phyloP scores from a whole-genome alignment of 805 yeast species.

The Saccharomycopsis lassenensis region DNA sequence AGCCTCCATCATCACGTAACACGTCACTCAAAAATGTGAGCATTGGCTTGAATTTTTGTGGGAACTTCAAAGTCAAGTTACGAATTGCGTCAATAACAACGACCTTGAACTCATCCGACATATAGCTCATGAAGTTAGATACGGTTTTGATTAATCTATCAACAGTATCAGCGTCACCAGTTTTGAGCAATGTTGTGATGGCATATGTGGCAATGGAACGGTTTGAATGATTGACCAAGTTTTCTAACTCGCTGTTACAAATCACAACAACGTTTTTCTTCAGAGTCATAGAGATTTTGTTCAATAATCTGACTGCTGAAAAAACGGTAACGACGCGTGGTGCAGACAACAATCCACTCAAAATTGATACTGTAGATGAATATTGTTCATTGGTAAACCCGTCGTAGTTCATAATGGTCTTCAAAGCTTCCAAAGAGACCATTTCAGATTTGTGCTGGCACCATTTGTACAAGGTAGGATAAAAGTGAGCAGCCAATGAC shows the following conservation, averaged over 20 bases:
- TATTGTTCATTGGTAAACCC: slow-evolving; percentile 54
- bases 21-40: slow-evolving; percentile 72
- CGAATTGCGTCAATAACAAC: slow-evolving; percentile 93
- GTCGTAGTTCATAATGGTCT: slow-evolving; percentile 48
- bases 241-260: slow-evolving; percentile 79
- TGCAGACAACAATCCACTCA: slow-evolving; percentile 69
- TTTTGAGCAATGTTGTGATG: slow-evolving; percentile 88
- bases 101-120: slow-evolving; percentile 89
- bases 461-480: slow-evolving; percentile 58
- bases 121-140: slow-evolving; percentile 81
- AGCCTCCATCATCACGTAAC: slow-evolving; percentile 85
- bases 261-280: slow-evolving; percentile 64
- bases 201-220: slow-evolving; percentile 94
- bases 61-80: slow-evolving; percentile 86
- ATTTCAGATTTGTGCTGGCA: slow-evolving; percentile 73
- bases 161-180: slow-evolving; percentile 84
- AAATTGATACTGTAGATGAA: slow-evolving; percentile 57
- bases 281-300: slow-evolving; percentile 68
- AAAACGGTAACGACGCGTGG: slow-evolving; percentile 87
- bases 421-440: slow-evolving; percentile 88
- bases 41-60: slow-evolving; percentile 76
- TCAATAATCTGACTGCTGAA: slow-evolving; percentile 85
- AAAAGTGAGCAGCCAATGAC: slow-evolving; percentile 40
- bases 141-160: slow-evolving; percentile 83
- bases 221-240: slow-evolving; percentile 76